Evolutionary conservation across 2,329 filamentous ascomycete genomes (phyloP), one percentile per base, ranked within the genome.

Genomic region (Phyllosticta ampelicida): DNA sequence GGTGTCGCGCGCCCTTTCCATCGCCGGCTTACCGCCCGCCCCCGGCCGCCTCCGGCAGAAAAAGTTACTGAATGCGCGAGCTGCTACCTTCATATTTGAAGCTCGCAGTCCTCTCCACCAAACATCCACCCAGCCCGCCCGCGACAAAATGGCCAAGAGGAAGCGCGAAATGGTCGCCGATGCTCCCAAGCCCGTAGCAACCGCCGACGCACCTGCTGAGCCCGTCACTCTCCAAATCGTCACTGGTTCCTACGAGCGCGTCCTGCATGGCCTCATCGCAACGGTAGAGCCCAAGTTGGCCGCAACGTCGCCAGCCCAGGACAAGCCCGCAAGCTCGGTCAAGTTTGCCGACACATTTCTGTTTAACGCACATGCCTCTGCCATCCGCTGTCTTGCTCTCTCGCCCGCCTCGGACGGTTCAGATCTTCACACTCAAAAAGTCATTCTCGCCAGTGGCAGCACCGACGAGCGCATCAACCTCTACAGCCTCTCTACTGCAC

Each of bases 401-500:
- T 96, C 92, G 9, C 86, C 87, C 2, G 78, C 87, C 0, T 88
- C 89, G 11, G 80, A 67, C 6, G 63, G 65, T 21, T 65, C 65
- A 48, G 67, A 71, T 30, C 82, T 78, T 63, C 85, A 86, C 71
- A 74, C 77, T n/a, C 86, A 89, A 69, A 96, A 94, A 70, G 81
- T 96, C 54, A 86, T 94, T 64, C 83, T 99, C 53, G 94, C 94
- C 11, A 95, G 88, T 9, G 94, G 94, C 64, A 87, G 88, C 71
- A 95, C 89, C 21, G 94, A 99, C 73, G 90, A 96, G 74, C 85
- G 90, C 62, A 89, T 99, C 75, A 96, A 99, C 70, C 80, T 99
- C 57, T 99, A 96, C 78, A 90, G 86, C 61, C 78, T 99, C 58
- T 95, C 91, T 18, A 75, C 74, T 9, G 66, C 68, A 13, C 73